Evolutionary conservation across 2,329 filamentous ascomycete species (phyloP), one percentile per base, ranked within the genome.

Genomic region (Hysterium pulicare): DNA sequence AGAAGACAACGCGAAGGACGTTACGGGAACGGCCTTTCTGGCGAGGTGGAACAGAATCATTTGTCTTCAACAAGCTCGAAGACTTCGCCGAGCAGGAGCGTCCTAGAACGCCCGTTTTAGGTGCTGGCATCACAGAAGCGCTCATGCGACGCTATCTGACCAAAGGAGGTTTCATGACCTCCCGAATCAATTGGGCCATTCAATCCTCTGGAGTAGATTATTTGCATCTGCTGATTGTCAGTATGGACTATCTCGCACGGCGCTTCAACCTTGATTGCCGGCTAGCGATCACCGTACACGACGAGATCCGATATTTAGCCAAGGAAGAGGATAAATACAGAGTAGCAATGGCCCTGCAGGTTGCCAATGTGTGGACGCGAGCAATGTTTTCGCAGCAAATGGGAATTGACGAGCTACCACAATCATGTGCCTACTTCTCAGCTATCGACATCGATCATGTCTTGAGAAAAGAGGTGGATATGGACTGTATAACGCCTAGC

Each of bases 371-470:
- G 16, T 98, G 93, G 93, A 98, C 94, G 0, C 79, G 93, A 38
- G 90, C 90, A 50, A 96, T 98, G 87, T 98, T 98, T 65, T 82
- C 87, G 0, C 90, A 98, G 67, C 93, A 98, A 68, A 87, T 96
- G 59, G 93, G 93, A 46, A 98, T 98, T 57, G 76, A 95, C 50
- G 93, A 98, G 59, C 77, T 98, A 8, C 93, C 94, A 0, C 93
- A 97, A 60, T 83, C 86, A 0, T 96, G 90, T 58, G 93, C 93
- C 7, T 98, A 90, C 68, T 98, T 98, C 69, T 94, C 87, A 1
- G 91, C 93, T 3, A 82, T 98, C 5, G 93, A 98, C 60, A 87
- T 98, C 51, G 93, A 98, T 60, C 84, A 89, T 55, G 90, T 98
- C 3, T 75, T 98, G n/a, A 81, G 93, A 39, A 98, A 98, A 64